phyloP scores from a whole-genome alignment of 371 early-diverging fungal genomes.

The Capillidium rhysosporum region DNA sequence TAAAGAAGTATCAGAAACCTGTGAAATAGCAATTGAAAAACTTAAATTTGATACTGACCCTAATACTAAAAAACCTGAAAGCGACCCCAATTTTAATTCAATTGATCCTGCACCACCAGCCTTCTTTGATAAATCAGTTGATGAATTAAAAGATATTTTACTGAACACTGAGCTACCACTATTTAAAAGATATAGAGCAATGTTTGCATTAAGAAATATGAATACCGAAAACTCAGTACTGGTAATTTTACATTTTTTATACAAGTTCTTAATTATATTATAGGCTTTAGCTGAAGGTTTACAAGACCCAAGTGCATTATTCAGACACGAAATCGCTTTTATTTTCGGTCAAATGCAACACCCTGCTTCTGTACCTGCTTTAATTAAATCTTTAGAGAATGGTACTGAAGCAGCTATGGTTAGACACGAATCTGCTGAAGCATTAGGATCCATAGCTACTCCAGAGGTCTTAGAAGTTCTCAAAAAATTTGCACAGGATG shows the following conservation, averaged over 20 bases:
- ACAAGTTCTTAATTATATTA: not conserved
- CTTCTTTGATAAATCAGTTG: constrained; percentile 26
- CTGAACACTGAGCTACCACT: constrained; percentile 50
- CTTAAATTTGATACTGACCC: constrained; percentile 46
- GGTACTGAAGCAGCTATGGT: constrained; percentile 84
- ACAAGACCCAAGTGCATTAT: constrained; percentile 64
- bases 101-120: constrained; percentile 89
- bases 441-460: constrained; percentile 96
- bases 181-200: constrained; percentile 92
- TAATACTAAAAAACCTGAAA: constrained; percentile 14
- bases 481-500: constrained; percentile 44
- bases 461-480: constrained; percentile 67
- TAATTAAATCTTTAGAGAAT: constrained; percentile 56
- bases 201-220: constrained; percentile 95
- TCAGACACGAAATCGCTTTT: constrained; percentile 96
- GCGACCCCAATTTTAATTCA: constrained; percentile 25
- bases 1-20: constrained; percentile 78
- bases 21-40: constrained; percentile 81
- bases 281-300: constrained; percentile 76
- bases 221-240: constrained; percentile 63
- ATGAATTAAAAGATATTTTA: constrained; percentile 41
- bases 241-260: not conserved
- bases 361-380: constrained; percentile 66
- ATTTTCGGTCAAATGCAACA: constrained; percentile 98
- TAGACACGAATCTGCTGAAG: constrained; percentile 99